phyloP scores from a whole-genome alignment of 352 stramenopile species.

The Thalassiosira livingstoniorum region DNA sequence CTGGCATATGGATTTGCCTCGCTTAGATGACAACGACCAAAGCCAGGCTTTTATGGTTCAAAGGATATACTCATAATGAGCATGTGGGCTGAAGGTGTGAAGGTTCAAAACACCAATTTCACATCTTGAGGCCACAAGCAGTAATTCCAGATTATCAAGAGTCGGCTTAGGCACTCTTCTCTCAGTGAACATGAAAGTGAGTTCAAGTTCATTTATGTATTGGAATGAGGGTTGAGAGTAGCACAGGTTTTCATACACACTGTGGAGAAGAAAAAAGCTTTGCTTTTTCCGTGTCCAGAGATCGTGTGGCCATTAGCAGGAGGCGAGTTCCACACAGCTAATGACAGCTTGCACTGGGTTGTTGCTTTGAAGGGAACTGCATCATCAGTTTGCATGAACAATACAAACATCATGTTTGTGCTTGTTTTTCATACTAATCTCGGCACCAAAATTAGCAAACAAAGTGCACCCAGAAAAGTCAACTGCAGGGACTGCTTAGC shows the following conservation, averaged over 20 bases:
- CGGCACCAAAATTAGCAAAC: neutral
- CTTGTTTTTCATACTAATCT: neutral
- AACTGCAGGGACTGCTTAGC: slow-evolving; percentile 2
- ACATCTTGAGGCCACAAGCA: slow-evolving; percentile 49
- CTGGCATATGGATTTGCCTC: too few relatives aligned
- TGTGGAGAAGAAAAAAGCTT: slow-evolving; percentile 45
- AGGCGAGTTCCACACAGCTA: neutral
- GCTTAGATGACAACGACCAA: too few relatives aligned
- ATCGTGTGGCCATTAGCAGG: neutral
- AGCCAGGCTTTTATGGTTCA: too few relatives aligned
- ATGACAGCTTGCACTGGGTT: neutral
- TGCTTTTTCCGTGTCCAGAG: slow-evolving; percentile 54
- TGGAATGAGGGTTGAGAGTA: neutral
- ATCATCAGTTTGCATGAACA: slow-evolving; percentile 28
- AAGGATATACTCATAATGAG: too few relatives aligned
- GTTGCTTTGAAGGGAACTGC: slow-evolving; percentile 31
- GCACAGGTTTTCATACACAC: slow-evolving; percentile 10
- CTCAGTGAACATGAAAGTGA: neutral
- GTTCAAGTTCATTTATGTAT: neutral
- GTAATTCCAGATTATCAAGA: neutral
- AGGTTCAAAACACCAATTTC: slow-evolving; percentile 13
- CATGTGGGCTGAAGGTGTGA: slow-evolving; percentile 48
- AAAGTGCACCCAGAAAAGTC: neutral
- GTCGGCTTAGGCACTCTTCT: neutral
- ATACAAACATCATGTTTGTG: slow-evolving; percentile 19